A percentile compares a stretch with the other conserved stretches of the same genome.
Evolutionary conservation across 2,329 filamentous ascomycete genomes (phyloP).

Genomic region (Claviceps arundinis): DNA sequence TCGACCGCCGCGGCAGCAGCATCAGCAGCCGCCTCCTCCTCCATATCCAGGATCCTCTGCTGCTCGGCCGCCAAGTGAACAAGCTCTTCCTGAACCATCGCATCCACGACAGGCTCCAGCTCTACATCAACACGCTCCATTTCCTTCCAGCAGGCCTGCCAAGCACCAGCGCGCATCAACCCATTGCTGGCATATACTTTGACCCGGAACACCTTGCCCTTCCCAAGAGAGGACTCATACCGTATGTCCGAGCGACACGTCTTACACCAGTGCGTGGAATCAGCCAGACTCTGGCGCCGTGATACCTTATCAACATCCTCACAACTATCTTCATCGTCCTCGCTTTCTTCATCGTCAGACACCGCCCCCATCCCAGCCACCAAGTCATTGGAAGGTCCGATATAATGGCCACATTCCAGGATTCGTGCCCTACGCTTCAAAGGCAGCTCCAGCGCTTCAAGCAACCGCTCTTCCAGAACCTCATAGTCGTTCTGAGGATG

Average conservation of each 20-base stretch:
- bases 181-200: conserved; percentile 94
- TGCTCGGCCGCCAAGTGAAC: conserved; percentile 37
- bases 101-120: conserved; percentile 59
- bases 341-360: conserved; percentile 26
- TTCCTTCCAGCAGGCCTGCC: conserved; percentile 88
- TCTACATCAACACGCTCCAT: conserved; percentile 99
- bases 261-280: conserved; percentile 40
- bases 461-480: conserved; percentile 60
- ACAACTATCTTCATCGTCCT: conserved; percentile 33
- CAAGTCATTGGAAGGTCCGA: conserved; percentile 44
- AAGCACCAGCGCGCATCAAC: conserved; percentile 80
- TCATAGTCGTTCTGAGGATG: conserved; percentile 74
- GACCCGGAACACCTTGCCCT: conserved; percentile 54
- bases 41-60: conserved; percentile 25
- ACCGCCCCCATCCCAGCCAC: conserved; percentile 13
- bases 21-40: conserved; percentile 10
- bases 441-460: conserved; percentile 62
- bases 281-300: conserved; percentile 11
- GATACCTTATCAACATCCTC: conserved; percentile 17
- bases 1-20: conserved; percentile 5
- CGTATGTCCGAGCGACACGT: conserved; percentile 42
- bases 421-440: conserved; percentile 51
- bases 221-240: conserved; percentile 38
- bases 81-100: conserved; percentile 44
- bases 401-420: conserved; percentile 64